Evolutionary conservation across 1,139 yeast species (phyloP).

Genomic region (Debaryomyces coudertii): DNA sequence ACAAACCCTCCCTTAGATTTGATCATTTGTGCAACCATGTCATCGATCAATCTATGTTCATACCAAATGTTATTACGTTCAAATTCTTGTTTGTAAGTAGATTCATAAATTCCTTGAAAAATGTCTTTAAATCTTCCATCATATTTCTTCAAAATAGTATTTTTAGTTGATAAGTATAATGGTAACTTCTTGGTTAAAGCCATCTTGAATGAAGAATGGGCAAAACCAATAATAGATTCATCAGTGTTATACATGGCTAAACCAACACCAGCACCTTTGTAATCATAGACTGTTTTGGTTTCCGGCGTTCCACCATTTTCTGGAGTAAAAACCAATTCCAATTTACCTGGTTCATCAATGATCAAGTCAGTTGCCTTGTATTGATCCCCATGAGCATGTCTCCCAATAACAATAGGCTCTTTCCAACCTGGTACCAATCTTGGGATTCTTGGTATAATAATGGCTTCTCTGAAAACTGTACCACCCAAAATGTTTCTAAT

Average conservation of each 20-base stretch:
- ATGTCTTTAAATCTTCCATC: constrained; percentile 84
- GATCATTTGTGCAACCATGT: constrained; percentile 89
- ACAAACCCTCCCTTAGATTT: constrained; percentile 83
- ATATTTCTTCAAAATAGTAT: constrained; percentile 78
- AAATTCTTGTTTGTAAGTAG: constrained; percentile 58
- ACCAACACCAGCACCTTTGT: constrained; percentile 70
- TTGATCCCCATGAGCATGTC: constrained; percentile 88
- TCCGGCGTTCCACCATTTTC: constrained; percentile 56
- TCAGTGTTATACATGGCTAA: constrained; percentile 84
- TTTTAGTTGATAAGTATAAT: constrained; percentile 73
- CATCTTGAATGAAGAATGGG: constrained; percentile 75
- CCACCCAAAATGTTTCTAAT: constrained; percentile 81
- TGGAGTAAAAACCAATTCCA: constrained; percentile 68
- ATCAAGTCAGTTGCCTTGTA: constrained; percentile 79
- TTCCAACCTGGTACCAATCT: constrained; percentile 79
- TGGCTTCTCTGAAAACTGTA: constrained; percentile 83
- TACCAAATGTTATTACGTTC: constrained; percentile 73
- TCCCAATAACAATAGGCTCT: constrained; percentile 79
- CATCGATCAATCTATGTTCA: constrained; percentile 83
- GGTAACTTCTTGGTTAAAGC: constrained; percentile 70
- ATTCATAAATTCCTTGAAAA: constrained; percentile 66
- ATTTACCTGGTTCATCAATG: constrained; percentile 67
- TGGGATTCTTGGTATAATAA: constrained; percentile 76
- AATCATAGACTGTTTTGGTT: constrained; percentile 60
- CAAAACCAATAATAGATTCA: constrained; percentile 77